Percentiles rank a stretch among this genome's conserved stretches.
phyloP scores from a whole-genome alignment of 805 yeast species.

The Sugiyamaella mastotermitis region DNA sequence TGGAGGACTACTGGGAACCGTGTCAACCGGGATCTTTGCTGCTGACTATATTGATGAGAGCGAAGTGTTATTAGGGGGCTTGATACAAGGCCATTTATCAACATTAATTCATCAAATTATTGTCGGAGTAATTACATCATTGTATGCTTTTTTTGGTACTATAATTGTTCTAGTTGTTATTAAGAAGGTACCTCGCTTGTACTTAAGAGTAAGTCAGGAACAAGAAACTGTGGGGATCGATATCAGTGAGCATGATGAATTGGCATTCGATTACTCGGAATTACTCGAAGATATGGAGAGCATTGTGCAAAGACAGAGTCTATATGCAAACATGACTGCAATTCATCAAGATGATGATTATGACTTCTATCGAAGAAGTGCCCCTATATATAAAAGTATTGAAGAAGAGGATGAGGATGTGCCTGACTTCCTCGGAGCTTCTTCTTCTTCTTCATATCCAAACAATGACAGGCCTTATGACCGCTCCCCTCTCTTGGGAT shows the following conservation, averaged over 20 bases:
- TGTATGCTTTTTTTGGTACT: slow-evolving; percentile 73
- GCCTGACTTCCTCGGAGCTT: too few species aligned
- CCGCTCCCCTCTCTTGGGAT: too few species aligned
- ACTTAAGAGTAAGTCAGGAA: slow-evolving; percentile 76
- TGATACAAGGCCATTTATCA: slow-evolving; percentile 75
- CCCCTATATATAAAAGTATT: too few species aligned
- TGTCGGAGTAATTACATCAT: slow-evolving; percentile 60
- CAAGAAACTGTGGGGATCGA: slow-evolving; percentile 88
- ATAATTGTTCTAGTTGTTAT: slow-evolving; percentile 56
- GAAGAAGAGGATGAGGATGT: too few species aligned
- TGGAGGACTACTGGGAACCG: slow-evolving; percentile 78
- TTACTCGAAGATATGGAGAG: background rate
- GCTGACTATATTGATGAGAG: slow-evolving; percentile 57
- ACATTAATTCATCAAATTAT: slow-evolving; percentile 90
- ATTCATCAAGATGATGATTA: background rate
- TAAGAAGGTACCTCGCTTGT: slow-evolving; percentile 75
- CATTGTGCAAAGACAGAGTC: background rate
- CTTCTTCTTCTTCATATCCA: too few species aligned
- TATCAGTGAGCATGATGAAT: slow-evolving; percentile 85
- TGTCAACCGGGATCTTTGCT: slow-evolving; percentile 87
- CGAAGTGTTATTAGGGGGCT: slow-evolving; percentile 53
- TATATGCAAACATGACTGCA: background rate
- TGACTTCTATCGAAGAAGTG: too few species aligned
- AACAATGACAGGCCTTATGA: too few species aligned
- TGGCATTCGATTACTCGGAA: slow-evolving; percentile 44